phyloP scores from a whole-genome alignment of 139 green algal genomes.

The Chlamydomonas schloesseri region DNA sequence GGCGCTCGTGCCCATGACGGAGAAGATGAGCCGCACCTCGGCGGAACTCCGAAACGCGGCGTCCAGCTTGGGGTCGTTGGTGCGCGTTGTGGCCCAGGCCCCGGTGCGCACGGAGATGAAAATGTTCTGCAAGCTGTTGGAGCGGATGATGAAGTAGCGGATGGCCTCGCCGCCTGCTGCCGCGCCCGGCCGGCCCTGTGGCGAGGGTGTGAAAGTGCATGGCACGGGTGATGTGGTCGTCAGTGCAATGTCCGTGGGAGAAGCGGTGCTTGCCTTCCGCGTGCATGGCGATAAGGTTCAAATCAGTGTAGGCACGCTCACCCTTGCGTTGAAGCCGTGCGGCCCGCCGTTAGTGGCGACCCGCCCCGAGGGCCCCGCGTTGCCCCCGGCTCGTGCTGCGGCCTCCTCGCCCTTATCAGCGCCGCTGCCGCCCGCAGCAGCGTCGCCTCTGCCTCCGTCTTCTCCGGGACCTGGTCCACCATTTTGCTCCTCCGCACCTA shows the following conservation, averaged over 20 bases:
- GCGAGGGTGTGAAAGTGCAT: background rate
- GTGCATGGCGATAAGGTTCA: background rate
- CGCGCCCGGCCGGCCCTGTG: background rate
- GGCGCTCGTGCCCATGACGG: slow-evolving; percentile 71
- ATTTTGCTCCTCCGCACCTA: no score
- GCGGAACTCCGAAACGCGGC: slow-evolving; percentile 61
- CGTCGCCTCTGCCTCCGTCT: no score
- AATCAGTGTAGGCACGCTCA: background rate
- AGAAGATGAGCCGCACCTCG: slow-evolving; percentile 80
- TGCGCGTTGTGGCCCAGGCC: slow-evolving; percentile 76
- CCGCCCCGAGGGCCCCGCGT: no score
- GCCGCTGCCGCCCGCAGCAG: no score
- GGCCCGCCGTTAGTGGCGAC: no score
- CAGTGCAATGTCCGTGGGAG: no score
- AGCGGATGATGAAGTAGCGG: slow-evolving; percentile 84
- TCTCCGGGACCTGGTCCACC: no score
- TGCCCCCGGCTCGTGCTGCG: no score
- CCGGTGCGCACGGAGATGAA: slow-evolving; percentile 65
- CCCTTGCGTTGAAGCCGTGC: no score
- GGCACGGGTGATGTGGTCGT: no score
- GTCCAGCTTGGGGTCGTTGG: slow-evolving; percentile 81
- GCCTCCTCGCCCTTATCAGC: no score
- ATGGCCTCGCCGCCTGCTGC: background rate
- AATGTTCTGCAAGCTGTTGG: slow-evolving; percentile 71
- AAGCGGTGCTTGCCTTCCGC: no score